A percentile compares a stretch with the other conserved stretches of the same genome.
Evolutionary conservation across 106 monocot species (phyloP).

Genomic region (Apostasia shenzhenica): DNA sequence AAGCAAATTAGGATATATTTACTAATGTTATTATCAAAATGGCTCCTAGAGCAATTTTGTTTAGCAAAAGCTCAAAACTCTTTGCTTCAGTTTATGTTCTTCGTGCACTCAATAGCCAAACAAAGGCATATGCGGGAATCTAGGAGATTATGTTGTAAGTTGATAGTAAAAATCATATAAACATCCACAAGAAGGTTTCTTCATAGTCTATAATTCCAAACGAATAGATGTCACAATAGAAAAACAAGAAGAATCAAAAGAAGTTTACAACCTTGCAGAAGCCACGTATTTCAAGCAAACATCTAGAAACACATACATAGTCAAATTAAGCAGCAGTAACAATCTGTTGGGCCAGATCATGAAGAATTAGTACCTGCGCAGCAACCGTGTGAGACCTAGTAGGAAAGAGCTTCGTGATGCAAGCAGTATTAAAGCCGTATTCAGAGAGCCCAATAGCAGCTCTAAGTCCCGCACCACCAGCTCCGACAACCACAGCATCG

Average conservation of each 20-base stretch:
- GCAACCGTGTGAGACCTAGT: slow-evolving; percentile 75
- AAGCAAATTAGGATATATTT: no score
- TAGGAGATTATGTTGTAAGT: no score
- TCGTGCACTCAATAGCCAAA: no score
- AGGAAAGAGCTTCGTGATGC: slow-evolving; percentile 79
- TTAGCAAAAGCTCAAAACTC: no score
- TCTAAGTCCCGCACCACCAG: slow-evolving; percentile 67
- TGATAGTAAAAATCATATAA: no score
- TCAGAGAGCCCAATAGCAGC: slow-evolving; percentile 72
- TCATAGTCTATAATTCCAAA: no score
- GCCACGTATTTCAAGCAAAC: neutral
- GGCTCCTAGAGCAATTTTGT: no score
- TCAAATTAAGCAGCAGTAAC: neutral
- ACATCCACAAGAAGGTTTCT: no score
- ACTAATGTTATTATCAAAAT: no score
- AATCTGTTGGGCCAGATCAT: neutral
- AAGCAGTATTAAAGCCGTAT: slow-evolving; percentile 74
- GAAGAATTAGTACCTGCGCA: slow-evolving; percentile 41
- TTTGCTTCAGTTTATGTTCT: no score
- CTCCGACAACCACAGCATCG: slow-evolving; percentile 82
- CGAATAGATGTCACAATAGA: no score
- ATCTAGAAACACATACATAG: neutral
- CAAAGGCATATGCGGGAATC: no score
- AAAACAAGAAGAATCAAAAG: neutral
- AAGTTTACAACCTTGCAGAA: neutral